phyloP scores from a whole-genome alignment of 768 basidiomycete genomes.

The Leccinum obscurum region DNA sequence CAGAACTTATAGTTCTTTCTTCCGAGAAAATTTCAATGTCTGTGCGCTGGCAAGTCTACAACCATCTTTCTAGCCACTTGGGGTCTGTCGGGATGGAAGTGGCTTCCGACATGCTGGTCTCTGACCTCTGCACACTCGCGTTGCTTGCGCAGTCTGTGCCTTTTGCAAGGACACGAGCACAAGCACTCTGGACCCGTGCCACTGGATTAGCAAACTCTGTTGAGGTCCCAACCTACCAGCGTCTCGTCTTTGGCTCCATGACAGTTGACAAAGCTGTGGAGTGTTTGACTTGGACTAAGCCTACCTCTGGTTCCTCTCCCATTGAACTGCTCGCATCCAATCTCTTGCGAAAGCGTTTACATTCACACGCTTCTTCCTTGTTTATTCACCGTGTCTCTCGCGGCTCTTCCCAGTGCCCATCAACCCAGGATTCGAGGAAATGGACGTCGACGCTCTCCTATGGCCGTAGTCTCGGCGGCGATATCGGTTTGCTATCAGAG shows the following conservation, averaged over 20 bases:
- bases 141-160: conserved; percentile 47
- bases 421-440: conserved; percentile 34
- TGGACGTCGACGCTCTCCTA: conserved; percentile 54
- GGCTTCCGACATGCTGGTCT: conserved; percentile 38
- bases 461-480: conserved; percentile 64
- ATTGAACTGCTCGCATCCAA: conserved; percentile 51
- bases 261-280: conserved; percentile 53
- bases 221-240: conserved; percentile 47
- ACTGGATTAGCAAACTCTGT: conserved; percentile 24
- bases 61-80: conserved; percentile 41
- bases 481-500: conserved; percentile 51
- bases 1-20: conserved; percentile 46
- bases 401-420: conserved; percentile 16
- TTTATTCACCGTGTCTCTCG: conserved; percentile 51
- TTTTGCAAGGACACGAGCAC: conserved; percentile 43
- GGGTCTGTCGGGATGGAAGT: conserved; percentile 2
- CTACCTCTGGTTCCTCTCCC: conserved; percentile 32
- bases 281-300: conserved; percentile 31
- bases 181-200: conserved; percentile 44
- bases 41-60: conserved; percentile 56
- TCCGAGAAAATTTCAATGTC: conserved; percentile 24
- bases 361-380: conserved; percentile 49
- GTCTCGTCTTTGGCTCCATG: conserved; percentile 53
- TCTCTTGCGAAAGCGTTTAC: conserved; percentile 52
- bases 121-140: conserved; percentile 58